A percentile compares a stretch with the other conserved stretches of the same genome.
These are phyloP conservation scores for Colletotrichum sp. DNA, from an alignment of 2,329 filamentous ascomycete species.

Conservation along the genomic window DNA sequence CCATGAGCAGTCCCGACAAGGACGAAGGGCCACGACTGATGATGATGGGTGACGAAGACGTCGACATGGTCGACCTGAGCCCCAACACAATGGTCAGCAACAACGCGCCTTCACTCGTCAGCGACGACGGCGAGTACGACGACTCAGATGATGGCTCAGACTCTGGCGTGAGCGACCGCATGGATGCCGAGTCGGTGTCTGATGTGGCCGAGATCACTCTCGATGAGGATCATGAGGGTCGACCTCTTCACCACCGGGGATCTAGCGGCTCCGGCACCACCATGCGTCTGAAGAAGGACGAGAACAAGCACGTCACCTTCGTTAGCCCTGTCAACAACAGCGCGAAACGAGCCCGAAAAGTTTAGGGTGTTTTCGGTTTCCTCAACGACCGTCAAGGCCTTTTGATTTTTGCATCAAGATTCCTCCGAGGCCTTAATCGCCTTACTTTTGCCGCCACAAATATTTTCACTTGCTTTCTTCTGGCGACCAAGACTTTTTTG, in stretches of 20 bases:
- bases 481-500: slow-evolving; percentile 19
- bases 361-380: slow-evolving; percentile 2
- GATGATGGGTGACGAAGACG: slow-evolving; percentile 47
- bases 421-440: not conserved
- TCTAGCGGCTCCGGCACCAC: slow-evolving; percentile 37
- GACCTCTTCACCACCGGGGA: slow-evolving; percentile 47
- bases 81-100: slow-evolving; percentile 75
- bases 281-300: slow-evolving; percentile 58
- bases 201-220: slow-evolving; percentile 68
- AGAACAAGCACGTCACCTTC: slow-evolving; percentile 60
- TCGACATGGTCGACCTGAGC: slow-evolving; percentile 67
- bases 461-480: slow-evolving; percentile 22
- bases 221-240: slow-evolving; percentile 59
- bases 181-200: slow-evolving; percentile 64
- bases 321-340: slow-evolving; percentile 54
- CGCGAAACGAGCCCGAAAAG: slow-evolving; percentile 30
- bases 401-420: not conserved
- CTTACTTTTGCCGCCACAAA: not conserved
- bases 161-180: slow-evolving; percentile 61
- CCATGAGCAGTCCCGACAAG: slow-evolving; percentile 24
- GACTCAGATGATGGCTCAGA: slow-evolving; percentile 70
- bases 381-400: not conserved
- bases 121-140: slow-evolving; percentile 81
- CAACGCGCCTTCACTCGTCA: slow-evolving; percentile 79
- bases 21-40: slow-evolving; percentile 35